Conservation (phyloP, 495 filamentous ascomycete genomes). For the Podospora pseudoanserina region DNA sequence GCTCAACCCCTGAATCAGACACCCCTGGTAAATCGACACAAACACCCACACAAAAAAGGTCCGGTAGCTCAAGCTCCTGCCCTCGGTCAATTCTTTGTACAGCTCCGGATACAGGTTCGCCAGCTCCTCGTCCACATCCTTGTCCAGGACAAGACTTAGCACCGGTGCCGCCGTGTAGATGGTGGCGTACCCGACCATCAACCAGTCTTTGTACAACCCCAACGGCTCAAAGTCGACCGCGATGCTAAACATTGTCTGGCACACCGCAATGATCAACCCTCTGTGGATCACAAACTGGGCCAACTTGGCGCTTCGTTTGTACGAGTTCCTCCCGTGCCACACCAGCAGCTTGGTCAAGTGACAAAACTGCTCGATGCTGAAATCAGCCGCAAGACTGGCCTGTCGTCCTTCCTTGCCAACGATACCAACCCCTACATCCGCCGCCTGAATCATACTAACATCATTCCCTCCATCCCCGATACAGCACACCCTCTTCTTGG, state of each 20-base stretch:
- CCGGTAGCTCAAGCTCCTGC: conserved; percentile 78
- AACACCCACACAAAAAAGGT: conserved; percentile 98
- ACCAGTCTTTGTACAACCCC: conserved; percentile 92
- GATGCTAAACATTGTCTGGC: conserved; percentile 96
- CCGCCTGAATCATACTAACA: conserved; percentile 98
- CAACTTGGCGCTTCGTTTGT: conserved; percentile 92
- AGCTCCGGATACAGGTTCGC: conserved; percentile 95
- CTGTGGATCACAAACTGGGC: conserved; percentile 98
- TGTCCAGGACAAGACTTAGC: conserved; percentile 92
- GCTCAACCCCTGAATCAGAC: conserved; percentile 86
- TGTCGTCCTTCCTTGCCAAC: conserved; percentile 97
- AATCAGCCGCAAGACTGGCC: conserved; percentile 91
- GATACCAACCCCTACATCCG: conserved; percentile 95
- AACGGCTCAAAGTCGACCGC: conserved; percentile 87
- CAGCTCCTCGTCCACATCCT: conserved; percentile 87
- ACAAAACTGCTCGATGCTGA: conserved; percentile 90
- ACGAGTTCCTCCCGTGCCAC: conserved; percentile 96
- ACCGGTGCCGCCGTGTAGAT: conserved; percentile 94
- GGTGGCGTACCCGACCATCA: conserved; percentile 94
- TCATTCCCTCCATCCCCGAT: conserved; percentile 99
- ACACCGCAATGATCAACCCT: conserved; percentile 89
- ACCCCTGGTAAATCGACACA: conserved; percentile 90
- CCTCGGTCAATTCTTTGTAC: conserved; percentile 89
- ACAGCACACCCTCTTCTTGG: conserved; percentile 89
- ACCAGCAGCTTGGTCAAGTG: conserved; percentile 96